Base-by-base conservation (phyloP, 768 basidiomycete genomes). In the Saitozyma sp. region DNA sequence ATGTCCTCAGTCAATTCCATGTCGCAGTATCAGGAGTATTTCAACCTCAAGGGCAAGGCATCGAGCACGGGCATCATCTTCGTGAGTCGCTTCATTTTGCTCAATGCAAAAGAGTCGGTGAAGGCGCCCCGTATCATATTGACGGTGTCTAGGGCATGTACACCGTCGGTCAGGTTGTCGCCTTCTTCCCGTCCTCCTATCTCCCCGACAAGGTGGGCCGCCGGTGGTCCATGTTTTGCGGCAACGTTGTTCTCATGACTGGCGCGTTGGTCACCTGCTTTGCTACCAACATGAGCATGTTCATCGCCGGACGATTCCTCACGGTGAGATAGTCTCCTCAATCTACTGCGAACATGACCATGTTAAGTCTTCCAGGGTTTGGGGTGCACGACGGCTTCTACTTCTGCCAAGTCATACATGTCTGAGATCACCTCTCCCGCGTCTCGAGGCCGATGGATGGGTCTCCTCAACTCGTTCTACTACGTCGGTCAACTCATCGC, bases 1-100 rank as follows among this genome's bases (percentile, higher is more conserved):
- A 85, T 85, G 84, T 81, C 82, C 29, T 82, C 83, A 52, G 82
- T 85, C 70, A 85, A 85, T 66, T 81, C 81, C 56, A 85, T 85
- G 84, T 60, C 67, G 43, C 77, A 78, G 55, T 78, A 67, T 62
- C 84, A 84, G 63, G 39, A 29, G 13, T 85, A 83, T 65, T 85
- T 85, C 66, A 81, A 81, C 19, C 62, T 85, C 79, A 73, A 63
- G 5, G 77, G 79, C 39, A 81, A 83, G 52, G 82, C 82, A 16
- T 76, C 79, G n/a, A 81, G 80, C 63, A 84, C 84, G 8, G 81
- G 82, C 81, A 81, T 64, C 37, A 67, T 66, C 6, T 49, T 61
- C 40, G 85, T 68, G 50, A 72, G 65, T 62, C 8, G 10, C 50
- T 17, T 58, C 52, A 19, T 6, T 29, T 2, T 29, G 2, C 29